Conservation (phyloP, 352 stramenopile genomes). For the Globisporangium canariense region DNA sequence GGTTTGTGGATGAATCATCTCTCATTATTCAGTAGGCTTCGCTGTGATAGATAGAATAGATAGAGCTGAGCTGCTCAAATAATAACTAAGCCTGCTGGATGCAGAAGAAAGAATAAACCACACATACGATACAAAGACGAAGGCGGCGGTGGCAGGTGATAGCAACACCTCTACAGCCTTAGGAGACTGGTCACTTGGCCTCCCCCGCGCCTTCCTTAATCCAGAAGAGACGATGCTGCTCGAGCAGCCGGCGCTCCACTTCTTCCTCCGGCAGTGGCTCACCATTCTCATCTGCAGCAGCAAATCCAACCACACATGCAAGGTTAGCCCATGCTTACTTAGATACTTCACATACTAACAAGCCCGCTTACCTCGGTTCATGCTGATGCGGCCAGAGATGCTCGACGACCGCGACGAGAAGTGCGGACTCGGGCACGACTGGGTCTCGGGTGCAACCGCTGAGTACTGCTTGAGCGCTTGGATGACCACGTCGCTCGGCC, state of each 20-base stretch:
- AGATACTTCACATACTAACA: not conserved
- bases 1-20: not conserved
- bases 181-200: slow-evolving; percentile 10
- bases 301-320: not conserved
- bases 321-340: not conserved
- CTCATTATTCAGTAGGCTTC: slow-evolving; percentile 10
- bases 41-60: slow-evolving; percentile 15
- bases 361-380: slow-evolving; percentile 39
- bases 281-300: slow-evolving; percentile 14
- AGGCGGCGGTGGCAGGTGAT: not conserved
- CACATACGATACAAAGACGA: not conserved
- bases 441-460: slow-evolving; percentile 4
- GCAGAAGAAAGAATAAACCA: not conserved
- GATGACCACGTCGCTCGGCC: slow-evolving; percentile 31
- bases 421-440: slow-evolving; percentile 52
- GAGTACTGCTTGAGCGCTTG: slow-evolving; percentile 16
- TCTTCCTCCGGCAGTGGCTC: slow-evolving; percentile 26
- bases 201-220: slow-evolving; percentile 56
- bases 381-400: slow-evolving; percentile 46
- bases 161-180: not conserved
- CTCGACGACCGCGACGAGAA: slow-evolving; percentile 67
- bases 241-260: slow-evolving; percentile 47
- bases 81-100: slow-evolving; percentile 10
- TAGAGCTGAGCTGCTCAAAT: slow-evolving; percentile 14
- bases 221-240: slow-evolving; percentile 75